Conservation (phyloP, 2,329 filamentous ascomycete genomes). For the Diaporthe ampelina region DNA sequence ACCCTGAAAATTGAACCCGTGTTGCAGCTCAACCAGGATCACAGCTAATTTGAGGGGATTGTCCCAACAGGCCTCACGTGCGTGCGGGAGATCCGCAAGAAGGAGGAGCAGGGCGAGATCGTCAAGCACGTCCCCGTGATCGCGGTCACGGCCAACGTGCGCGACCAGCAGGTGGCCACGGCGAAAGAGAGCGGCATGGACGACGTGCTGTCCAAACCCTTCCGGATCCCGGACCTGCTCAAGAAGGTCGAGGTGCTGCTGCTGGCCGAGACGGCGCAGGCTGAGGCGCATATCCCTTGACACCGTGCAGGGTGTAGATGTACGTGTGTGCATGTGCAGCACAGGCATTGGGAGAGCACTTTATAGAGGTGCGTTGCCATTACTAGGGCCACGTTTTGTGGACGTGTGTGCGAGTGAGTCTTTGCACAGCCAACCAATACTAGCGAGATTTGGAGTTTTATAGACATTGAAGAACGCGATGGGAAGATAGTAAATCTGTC, state of each 20-base stretch:
- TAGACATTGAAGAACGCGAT: background rate
- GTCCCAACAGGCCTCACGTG: conserved; percentile 56
- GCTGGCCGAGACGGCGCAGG: conserved; percentile 23
- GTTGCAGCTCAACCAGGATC: no score
- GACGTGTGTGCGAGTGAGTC: no score
- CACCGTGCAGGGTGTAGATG: no score
- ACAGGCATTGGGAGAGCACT: no score
- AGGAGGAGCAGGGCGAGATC: conserved; percentile 52
- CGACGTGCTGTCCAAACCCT: conserved; percentile 71
- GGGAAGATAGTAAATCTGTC: no score
- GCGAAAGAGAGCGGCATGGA: conserved; percentile 59
- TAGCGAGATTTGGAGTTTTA: background rate
- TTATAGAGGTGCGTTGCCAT: no score
- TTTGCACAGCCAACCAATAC: background rate
- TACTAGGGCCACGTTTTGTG: no score
- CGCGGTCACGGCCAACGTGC: conserved; percentile 62
- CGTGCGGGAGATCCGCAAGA: conserved; percentile 55
- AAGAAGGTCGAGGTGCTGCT: conserved; percentile 54
- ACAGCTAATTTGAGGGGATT: no score
- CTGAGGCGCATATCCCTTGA: conserved; percentile 9
- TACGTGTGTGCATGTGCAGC: background rate
- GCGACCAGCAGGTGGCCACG: conserved; percentile 55
- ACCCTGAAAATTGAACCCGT: no score
- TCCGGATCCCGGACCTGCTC: conserved; percentile 62
- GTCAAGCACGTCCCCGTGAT: conserved; percentile 57